phyloP scores from a whole-genome alignment of 208 protist genomes.

The Crithidia expoeki region DNA sequence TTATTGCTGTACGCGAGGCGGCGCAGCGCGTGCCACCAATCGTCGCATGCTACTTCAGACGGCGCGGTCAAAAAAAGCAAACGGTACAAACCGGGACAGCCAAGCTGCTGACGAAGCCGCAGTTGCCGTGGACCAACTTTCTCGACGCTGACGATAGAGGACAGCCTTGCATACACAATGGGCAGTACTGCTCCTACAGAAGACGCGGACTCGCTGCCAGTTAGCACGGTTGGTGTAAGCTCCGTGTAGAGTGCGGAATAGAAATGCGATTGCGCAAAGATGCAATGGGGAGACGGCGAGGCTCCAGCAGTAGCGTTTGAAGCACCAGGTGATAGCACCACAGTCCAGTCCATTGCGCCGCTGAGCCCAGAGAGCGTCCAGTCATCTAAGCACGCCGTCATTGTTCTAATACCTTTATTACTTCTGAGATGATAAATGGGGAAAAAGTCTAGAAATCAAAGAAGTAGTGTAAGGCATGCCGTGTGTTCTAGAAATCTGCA shows the following conservation, averaged over 20 bases:
- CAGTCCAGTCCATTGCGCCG: slow-evolving; percentile 25
- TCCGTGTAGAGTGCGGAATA: slow-evolving; percentile 29
- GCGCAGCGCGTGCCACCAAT: slow-evolving; percentile 33
- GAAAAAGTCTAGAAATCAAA: slow-evolving; percentile 1
- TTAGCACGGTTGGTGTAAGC: slow-evolving; percentile 31
- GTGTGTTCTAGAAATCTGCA: no score
- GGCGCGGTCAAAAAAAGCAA: slow-evolving; percentile 19
- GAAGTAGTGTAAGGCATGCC: slow-evolving; percentile 5
- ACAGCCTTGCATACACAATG: slow-evolving; percentile 29
- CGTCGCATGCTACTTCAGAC: slow-evolving; percentile 17
- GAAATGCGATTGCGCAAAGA: slow-evolving; percentile 9
- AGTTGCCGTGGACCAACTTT: slow-evolving; percentile 28
- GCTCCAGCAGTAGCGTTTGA: background rate
- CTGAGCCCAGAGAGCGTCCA: slow-evolving; percentile 23
- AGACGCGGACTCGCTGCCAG: slow-evolving; percentile 17
- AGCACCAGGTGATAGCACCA: slow-evolving; percentile 11
- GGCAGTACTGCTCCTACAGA: background rate
- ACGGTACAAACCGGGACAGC: slow-evolving; percentile 12
- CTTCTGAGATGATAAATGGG: background rate
- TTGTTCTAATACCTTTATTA: background rate
- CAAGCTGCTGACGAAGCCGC: slow-evolving; percentile 24
- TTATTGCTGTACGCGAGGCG: slow-evolving; percentile 22
- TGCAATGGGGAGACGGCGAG: background rate
- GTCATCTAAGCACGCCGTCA: slow-evolving; percentile 28
- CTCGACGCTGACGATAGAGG: slow-evolving; percentile 29